Percentiles rank a stretch among this genome's conserved stretches.
Conservation (phyloP, 371 early-diverging fungal genomes). For the Mortierella sp. region DNA sequence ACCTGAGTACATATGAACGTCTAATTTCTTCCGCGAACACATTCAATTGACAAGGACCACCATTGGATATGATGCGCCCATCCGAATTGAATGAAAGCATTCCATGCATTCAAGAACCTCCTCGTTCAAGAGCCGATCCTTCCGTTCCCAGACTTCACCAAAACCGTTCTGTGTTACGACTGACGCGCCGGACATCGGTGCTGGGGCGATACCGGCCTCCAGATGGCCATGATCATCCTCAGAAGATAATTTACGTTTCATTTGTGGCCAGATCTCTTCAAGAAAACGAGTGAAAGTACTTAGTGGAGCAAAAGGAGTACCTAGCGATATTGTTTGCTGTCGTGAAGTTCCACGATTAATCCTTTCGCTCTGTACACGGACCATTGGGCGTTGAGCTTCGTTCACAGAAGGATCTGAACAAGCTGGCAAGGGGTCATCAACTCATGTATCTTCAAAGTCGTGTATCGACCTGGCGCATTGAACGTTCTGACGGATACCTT, state of each 20-base stretch:
- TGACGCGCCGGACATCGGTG: conserved; percentile 55
- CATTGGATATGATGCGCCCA: conserved; percentile 16
- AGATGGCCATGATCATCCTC: neutral
- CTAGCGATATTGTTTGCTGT: conserved; percentile 33
- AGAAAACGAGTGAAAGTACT: neutral
- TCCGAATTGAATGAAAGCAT: neutral
- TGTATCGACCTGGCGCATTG: conserved; percentile 10
- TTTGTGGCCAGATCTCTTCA: conserved; percentile 21
- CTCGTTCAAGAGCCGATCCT: conserved; percentile 6
- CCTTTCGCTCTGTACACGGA: conserved; percentile 47
- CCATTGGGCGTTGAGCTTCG: conserved; percentile 19
- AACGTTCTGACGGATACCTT: conserved; percentile 17
- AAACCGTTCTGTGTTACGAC: conserved; percentile 53
- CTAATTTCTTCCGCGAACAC: conserved; percentile 17
- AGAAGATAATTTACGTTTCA: conserved; percentile 1
- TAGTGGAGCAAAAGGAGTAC: conserved; percentile 4
- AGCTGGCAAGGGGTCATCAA: conserved; percentile 43
- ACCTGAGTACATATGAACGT: too few species aligned
- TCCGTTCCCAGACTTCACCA: conserved; percentile 32
- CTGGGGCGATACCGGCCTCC: conserved; percentile 45
- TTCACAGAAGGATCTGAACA: conserved; percentile 21
- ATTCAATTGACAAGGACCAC: conserved; percentile 14
- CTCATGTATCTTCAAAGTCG: conserved; percentile 27
- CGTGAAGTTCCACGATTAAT: conserved; percentile 42
- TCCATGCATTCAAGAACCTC: neutral